Evolutionary conservation across 1,284 basidiomycete species (phyloP), one percentile per base, ranked within the genome.

Genomic region (Earliella scabrosa): DNA sequence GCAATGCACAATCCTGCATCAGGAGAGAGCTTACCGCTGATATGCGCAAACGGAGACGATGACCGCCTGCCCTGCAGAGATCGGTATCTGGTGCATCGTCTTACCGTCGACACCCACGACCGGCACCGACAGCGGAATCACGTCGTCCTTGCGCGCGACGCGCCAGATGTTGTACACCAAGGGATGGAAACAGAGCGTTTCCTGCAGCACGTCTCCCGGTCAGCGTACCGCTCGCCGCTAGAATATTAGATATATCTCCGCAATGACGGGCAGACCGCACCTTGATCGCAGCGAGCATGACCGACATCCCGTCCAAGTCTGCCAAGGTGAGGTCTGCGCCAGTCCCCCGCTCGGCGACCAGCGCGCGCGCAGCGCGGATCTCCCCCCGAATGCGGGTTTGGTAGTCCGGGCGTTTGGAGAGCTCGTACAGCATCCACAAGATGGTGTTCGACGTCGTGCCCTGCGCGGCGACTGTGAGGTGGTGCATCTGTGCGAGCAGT

Each of bases 401-500:
- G 36, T 68, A 65, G 32, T 68, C 64, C 0, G 70, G 70, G 45
- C 67, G 61, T 45, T 47, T 54, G 7, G 66, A 58, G 11, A 73
- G 64, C 47, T 73, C 71, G 40, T 68, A 70, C 1, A 73, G 47
- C 16, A 68, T 20, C 66, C 66, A 74, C 1, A 61, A 54, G 6
- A 71, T 32, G 2, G 67, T 59, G 21, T 24, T 50, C 1, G 66
- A 54, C 5, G 67, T 68, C 45, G 38, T 63, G 34, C 53, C 71
- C 68, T 20, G 72, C 68, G 26, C 71, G 57, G 58, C 65, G 8
- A 64, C 51, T 2, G 66, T 60, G 58, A 73, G 50, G 50, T 77
- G 75, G 74, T 51, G 73, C 75, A 87, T 81, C 66, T 86, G 81
- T 4, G 82, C 69, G 3, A 81, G n/a, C n/a, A n/a, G n/a, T 43